These are phyloP conservation scores for Talaromyces amestolkiae DNA, from an alignment of 2,329 filamentous ascomycete genomes.

Conservation along the genomic window DNA sequence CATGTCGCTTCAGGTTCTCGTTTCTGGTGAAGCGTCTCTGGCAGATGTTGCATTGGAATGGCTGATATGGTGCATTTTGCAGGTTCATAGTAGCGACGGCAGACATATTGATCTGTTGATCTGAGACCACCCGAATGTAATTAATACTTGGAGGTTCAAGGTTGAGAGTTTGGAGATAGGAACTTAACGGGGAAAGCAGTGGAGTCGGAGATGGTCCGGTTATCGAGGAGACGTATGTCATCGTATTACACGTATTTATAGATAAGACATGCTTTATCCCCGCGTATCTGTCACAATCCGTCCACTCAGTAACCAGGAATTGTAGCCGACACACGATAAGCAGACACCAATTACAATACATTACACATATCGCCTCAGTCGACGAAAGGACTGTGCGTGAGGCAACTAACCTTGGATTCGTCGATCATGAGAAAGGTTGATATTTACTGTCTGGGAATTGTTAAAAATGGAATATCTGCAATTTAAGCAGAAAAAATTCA, in stretches of 20 bases:
- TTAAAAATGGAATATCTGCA: too few species aligned
- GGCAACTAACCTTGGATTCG: neutral
- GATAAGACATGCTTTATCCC: neutral
- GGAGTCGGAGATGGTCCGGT: neutral
- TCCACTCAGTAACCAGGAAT: neutral
- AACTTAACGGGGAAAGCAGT: neutral
- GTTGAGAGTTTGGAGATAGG: neutral
- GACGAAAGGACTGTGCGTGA: neutral
- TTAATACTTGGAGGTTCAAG: neutral
- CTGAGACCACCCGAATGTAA: too few species aligned
- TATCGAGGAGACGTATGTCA: neutral
- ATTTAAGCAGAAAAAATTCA: neutral
- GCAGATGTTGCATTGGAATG: constrained; percentile 44
- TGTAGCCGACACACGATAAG: neutral
- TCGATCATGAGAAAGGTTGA: too few species aligned
- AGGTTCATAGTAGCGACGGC: neutral
- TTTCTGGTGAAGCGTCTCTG: constrained; percentile 40
- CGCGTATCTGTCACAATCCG: neutral
- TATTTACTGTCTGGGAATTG: too few species aligned
- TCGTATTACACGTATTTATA: neutral
- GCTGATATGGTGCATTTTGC: constrained; percentile 28
- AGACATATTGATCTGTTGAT: neutral
- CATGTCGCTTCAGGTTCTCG: constrained; percentile 46
- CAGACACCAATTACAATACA: neutral
- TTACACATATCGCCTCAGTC: neutral